Conservation (phyloP, 1,139 yeast species). For the Protomyces lactucae-debilis region DNA sequence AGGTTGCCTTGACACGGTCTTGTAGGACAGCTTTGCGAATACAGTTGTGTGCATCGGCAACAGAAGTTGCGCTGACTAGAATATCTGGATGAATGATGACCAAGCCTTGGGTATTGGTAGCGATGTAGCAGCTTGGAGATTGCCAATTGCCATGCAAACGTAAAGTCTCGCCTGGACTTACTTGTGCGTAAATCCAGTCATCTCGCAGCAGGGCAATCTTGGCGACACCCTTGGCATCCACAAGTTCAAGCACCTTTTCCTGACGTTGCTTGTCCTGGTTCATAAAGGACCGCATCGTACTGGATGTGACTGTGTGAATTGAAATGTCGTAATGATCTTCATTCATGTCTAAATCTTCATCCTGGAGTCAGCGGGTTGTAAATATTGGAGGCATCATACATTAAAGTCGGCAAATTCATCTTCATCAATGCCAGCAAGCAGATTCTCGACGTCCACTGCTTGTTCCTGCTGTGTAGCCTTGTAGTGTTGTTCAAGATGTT, state of each 20-base stretch:
- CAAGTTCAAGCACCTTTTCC: background rate
- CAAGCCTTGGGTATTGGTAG: conserved; percentile 36
- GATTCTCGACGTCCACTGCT: background rate
- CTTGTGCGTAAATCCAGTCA: conserved; percentile 5
- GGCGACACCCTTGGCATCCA: background rate
- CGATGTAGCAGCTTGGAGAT: background rate
- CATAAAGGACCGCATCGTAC: background rate
- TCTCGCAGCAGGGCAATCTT: conserved; percentile 6
- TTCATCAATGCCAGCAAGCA: conserved; percentile 15
- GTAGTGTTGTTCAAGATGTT: background rate
- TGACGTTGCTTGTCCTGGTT: background rate
- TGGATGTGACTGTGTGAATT: background rate
- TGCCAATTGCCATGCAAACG: conserved; percentile 13
- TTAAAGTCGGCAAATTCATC: conserved; percentile 23
- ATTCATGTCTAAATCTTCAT: background rate
- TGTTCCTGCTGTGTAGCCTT: background rate
- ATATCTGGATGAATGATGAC: conserved; percentile 80
- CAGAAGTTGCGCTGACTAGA: conserved; percentile 71
- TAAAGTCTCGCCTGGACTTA: background rate
- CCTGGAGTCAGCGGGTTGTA: background rate
- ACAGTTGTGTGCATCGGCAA: conserved; percentile 72
- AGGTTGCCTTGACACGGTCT: conserved; percentile 50
- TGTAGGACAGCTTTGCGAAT: conserved; percentile 63
- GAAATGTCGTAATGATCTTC: conserved; percentile 3
- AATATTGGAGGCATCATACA: background rate